Conservation (phyloP, 768 basidiomycete genomes). For the Tylopilus balloui region DNA sequence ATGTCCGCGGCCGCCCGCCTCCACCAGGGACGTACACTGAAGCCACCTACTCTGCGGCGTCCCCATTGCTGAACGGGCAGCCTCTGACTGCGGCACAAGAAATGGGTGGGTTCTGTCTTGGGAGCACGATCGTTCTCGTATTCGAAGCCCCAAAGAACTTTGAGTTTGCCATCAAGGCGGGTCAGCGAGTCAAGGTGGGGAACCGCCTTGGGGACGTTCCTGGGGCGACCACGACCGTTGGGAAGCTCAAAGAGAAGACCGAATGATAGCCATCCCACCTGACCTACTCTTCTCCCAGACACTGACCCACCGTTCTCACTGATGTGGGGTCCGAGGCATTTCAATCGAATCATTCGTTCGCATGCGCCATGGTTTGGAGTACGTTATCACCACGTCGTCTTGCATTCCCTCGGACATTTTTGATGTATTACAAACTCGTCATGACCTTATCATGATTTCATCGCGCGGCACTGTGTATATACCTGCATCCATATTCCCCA, state of each 20-base stretch:
- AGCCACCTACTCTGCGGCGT: slow-evolving; percentile 86
- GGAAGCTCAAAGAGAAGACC: slow-evolving; percentile 30
- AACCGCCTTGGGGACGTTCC: slow-evolving; percentile 64
- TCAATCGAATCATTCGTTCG: background rate
- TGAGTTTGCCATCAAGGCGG: slow-evolving; percentile 68
- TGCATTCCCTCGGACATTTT: background rate
- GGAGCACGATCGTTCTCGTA: slow-evolving; percentile 93
- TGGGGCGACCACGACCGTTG: slow-evolving; percentile 20
- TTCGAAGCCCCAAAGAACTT: slow-evolving; percentile 91
- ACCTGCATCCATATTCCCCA: slow-evolving; percentile 12
- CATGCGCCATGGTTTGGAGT: background rate
- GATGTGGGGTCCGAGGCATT: background rate
- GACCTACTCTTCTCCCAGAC: too few species aligned
- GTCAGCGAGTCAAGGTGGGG: slow-evolving; percentile 86
- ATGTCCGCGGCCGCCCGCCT: slow-evolving; percentile 66
- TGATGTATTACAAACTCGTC: slow-evolving; percentile 1
- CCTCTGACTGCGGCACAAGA: slow-evolving; percentile 86
- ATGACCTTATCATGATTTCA: slow-evolving; percentile 8
- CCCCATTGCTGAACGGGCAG: slow-evolving; percentile 79
- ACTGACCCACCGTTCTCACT: background rate
- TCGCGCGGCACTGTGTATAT: slow-evolving; percentile 11
- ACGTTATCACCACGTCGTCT: background rate
- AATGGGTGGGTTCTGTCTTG: slow-evolving; percentile 96
- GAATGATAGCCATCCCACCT: slow-evolving; percentile 15
- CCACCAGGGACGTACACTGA: slow-evolving; percentile 88